Percentiles rank a stretch among this genome's conserved stretches.
These are phyloP conservation scores for Intubia oerlemansii DNA, from an alignment of 2,329 filamentous ascomycete species.

Conservation along the genomic window DNA sequence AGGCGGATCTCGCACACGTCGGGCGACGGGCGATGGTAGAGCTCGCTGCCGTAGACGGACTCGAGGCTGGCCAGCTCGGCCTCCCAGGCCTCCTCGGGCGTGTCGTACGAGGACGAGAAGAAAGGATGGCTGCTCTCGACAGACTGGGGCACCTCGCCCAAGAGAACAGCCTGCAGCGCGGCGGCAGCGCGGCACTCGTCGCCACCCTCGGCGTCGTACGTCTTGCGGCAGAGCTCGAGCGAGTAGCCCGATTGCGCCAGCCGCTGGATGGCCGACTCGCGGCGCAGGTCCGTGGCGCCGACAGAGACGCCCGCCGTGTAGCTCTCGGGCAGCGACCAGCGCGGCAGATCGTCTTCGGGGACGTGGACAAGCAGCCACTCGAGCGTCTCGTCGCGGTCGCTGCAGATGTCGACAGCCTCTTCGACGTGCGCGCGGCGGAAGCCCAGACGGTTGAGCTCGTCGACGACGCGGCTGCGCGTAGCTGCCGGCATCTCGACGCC, in stretches of 20 bases:
- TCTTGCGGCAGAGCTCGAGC: conserved; percentile 57
- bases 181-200: conserved; percentile 64
- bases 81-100: conserved; percentile 48
- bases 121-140: neutral
- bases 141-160: conserved; percentile 22
- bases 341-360: conserved; percentile 86
- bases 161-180: conserved; percentile 49
- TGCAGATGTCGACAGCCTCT: conserved; percentile 72
- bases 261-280: conserved; percentile 64
- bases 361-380: conserved; percentile 96
- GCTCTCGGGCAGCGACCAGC: conserved; percentile 77
- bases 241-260: conserved; percentile 72
- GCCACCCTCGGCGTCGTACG: conserved; percentile 45
- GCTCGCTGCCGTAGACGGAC: conserved; percentile 57
- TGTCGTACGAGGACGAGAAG: conserved; percentile 14
- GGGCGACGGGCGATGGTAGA: conserved; percentile 37
- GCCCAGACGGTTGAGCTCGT: conserved; percentile 55
- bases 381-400: conserved; percentile 76
- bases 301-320: conserved; percentile 83
- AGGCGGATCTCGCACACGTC: conserved; percentile 52
- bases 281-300: conserved; percentile 58
- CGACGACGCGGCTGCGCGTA: conserved; percentile 39
- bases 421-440: conserved; percentile 81
- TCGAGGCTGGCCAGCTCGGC: conserved; percentile 71
- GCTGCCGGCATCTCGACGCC: conserved; percentile 38